These are phyloP conservation scores for Quercus suber DNA, from an alignment of 306 rosid species.

Conservation along the genomic window DNA sequence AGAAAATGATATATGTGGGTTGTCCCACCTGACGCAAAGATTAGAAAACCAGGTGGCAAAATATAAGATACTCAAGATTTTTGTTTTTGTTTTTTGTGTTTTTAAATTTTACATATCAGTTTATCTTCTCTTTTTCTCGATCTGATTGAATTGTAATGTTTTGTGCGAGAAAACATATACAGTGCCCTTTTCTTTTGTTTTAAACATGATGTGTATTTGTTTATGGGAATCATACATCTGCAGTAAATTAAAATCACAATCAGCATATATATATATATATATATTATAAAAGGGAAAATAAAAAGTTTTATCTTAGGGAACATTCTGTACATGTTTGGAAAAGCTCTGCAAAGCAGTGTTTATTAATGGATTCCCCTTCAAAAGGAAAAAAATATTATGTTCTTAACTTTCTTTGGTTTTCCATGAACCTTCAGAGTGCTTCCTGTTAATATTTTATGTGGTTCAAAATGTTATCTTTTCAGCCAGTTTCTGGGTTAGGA, in stretches of 20 bases:
- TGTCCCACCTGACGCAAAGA: neutral
- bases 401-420: neutral
- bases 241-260: neutral
- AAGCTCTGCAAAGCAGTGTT: neutral
- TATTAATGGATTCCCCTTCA: neutral
- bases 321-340: neutral
- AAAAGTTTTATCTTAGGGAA: neutral
- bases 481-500: neutral
- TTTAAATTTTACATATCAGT: neutral
- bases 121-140: neutral
- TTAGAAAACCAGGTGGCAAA: neutral
- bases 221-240: neutral
- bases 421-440: neutral
- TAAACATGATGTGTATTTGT: neutral
- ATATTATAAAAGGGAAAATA: neutral
- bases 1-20: neutral
- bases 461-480: neutral
- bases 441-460: neutral
- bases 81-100: neutral
- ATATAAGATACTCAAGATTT: neutral
- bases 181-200: neutral
- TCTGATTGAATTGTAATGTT: neutral
- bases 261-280: neutral
- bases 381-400: too few relatives aligned
- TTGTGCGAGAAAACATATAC: neutral